phyloP scores from a whole-genome alignment of 768 basidiomycete genomes.

The Strobilomyces confusus region DNA sequence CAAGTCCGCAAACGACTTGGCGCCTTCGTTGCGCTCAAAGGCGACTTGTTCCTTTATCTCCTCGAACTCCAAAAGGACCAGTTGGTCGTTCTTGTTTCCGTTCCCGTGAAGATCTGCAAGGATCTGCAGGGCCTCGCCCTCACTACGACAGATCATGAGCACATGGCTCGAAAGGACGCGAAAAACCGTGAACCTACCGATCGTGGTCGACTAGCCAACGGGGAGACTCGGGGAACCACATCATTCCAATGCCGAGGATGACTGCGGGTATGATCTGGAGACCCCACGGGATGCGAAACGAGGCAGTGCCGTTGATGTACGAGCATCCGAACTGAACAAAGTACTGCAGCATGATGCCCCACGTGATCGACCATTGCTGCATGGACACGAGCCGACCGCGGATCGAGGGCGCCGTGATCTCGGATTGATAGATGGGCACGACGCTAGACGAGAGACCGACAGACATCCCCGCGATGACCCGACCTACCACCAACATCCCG shows the following conservation, averaged over 20 bases:
- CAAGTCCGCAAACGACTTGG: conserved; percentile 66
- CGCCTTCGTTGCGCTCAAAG: conserved; percentile 65
- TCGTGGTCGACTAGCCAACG: conserved; percentile 67
- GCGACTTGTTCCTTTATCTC: conserved; percentile 57
- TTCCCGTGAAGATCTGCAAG: conserved; percentile 68
- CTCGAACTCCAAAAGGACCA: conserved; percentile 67
- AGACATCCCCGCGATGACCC: conserved; percentile 63
- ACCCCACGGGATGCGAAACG: conserved; percentile 80
- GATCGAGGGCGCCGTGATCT: conserved; percentile 67
- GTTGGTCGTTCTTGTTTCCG: conserved; percentile 53
- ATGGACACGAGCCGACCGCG: conserved; percentile 73
- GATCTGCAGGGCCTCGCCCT: conserved; percentile 62
- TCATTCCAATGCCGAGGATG: conserved; percentile 64
- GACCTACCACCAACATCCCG: conserved; percentile 71
- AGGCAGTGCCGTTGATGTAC: conserved; percentile 58
- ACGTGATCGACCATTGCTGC: conserved; percentile 79
- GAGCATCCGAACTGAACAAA: conserved; percentile 76
- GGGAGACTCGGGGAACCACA: conserved; percentile 64
- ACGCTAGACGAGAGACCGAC: conserved; percentile 64
- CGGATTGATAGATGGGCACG: conserved; percentile 73
- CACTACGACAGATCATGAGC: conserved; percentile 13
- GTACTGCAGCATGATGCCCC: conserved; percentile 75
- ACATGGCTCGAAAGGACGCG: background rate
- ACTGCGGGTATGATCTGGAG: conserved; percentile 77
- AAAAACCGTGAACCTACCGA: conserved; percentile 32